Evolutionary conservation across 2,329 filamentous ascomycete species (phyloP).

Genomic region (Fusarium globosum): DNA sequence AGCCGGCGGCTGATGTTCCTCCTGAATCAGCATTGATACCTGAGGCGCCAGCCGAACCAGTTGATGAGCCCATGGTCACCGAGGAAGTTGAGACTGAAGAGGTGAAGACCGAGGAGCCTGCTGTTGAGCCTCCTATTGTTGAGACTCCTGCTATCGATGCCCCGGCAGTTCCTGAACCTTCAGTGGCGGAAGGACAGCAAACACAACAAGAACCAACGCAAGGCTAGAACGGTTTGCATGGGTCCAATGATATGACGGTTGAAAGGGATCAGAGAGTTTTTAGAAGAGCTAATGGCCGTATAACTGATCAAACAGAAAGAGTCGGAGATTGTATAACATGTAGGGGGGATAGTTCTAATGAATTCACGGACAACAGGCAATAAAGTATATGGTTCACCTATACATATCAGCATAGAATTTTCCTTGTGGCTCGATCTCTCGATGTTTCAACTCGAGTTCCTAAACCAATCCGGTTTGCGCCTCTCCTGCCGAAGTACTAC

Average conservation of each 20-base stretch:
- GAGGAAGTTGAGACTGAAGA: slow-evolving; percentile 21
- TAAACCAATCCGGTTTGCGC: background rate
- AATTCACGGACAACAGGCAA: slow-evolving; percentile 24
- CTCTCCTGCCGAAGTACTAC: background rate
- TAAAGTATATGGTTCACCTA: slow-evolving; percentile 4
- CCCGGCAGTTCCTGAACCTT: background rate
- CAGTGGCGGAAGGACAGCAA: slow-evolving; percentile 7
- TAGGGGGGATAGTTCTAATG: slow-evolving; percentile 20
- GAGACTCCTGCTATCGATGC: slow-evolving; percentile 16
- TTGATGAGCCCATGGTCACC: slow-evolving; percentile 1
- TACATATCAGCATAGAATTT: background rate
- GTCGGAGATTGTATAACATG: slow-evolving; percentile 34
- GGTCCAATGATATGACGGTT: background rate
- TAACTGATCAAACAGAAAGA: slow-evolving; percentile 4
- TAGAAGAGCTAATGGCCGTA: background rate
- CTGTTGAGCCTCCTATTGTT: background rate
- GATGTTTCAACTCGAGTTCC: background rate
- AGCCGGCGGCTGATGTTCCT: background rate
- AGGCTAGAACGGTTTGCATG: background rate
- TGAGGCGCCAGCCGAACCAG: slow-evolving; percentile 6
- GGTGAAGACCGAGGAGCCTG: slow-evolving; percentile 17
- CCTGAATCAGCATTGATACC: slow-evolving; percentile 23
- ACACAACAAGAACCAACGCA: slow-evolving; percentile 14
- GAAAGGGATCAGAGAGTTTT: background rate
- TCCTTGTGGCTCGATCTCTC: background rate